Base-by-base conservation (phyloP, 768 basidiomycete species). In the Tricholoma sp. region DNA sequence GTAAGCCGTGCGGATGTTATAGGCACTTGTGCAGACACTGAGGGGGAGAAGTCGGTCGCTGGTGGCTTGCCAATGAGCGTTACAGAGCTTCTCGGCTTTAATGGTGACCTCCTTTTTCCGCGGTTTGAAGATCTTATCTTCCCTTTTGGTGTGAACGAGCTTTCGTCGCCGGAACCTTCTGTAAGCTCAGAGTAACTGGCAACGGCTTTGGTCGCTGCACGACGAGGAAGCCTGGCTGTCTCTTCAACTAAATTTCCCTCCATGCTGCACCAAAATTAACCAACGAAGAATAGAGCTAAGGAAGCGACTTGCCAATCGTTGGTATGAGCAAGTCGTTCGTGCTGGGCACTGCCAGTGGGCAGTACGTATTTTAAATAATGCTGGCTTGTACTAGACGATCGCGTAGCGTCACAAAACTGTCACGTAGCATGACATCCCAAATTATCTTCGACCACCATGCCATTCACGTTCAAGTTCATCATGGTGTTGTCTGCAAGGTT, bases 11-110 rank as follows among this genome's bases (percentile, higher is more conserved):
- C 24, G n/a, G 50, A 6, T 3, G 55, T 18, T 20, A 39, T 28
- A 1, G 50, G 52, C n/a, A n/a, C 39, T 9, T 29, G 39, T 31
- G 32, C 8, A 44, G 52, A 53, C 12, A 33, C 50, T 1, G 60
- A 54, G 2, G 59, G 52, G 20, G 52, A 55, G 20, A 56, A 24
- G 11, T 50, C 39, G 8, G 59, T 24, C 1, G 42, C 20, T 12
- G 34, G 17, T 41, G 55, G 15, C 20, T 36, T 59, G 39, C 50
- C 56, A 32, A 50, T 54, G 11, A 28, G 55, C 53, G 57, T 55
- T 15, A 55, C 52, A n/a, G 62, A 55, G 57, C 58, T 56, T 33
- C 17, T 44, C 6, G 33, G 52, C 7, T 53, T 42, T 15, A 20
- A 31, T 17, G 29, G 47, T 32, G 4, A 31, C 29, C 47, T 32